Conservation (phyloP, 305 asterid species). For the Fraxinus albicans region DNA sequence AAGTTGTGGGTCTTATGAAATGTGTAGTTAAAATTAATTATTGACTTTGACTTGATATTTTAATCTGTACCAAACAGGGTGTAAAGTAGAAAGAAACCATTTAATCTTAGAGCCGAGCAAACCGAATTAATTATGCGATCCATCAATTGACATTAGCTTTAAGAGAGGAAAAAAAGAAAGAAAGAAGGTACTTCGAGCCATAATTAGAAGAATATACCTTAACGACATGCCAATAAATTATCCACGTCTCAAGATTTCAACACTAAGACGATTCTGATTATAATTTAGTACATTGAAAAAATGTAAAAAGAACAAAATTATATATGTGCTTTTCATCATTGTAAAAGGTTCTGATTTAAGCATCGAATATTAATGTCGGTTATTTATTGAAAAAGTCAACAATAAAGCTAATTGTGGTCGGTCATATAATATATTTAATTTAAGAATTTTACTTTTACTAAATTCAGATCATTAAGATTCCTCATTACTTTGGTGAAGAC, state of each 20-base stretch:
- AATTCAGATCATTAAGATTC: background rate
- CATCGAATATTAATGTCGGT: constrained; percentile 6
- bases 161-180: no score
- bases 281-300: background rate
- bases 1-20: no score
- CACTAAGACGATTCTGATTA: background rate
- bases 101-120: no score
- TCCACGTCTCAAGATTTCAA: background rate
- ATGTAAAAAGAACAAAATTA: no score
- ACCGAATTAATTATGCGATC: no score
- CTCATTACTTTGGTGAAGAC: constrained; percentile 1
- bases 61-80: no score
- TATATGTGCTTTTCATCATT: background rate
- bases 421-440: background rate
- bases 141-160: no score
- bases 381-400: constrained; percentile 3
- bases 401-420: constrained; percentile 15
- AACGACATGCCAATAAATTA: background rate
- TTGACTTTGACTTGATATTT: no score
- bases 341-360: background rate
- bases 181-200: no score
- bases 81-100: no score
- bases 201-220: background rate
- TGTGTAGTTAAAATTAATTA: no score
- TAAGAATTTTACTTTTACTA: background rate